Conservation (phyloP, 2,329 filamentous ascomycete genomes). For the Microdochium nivale region DNA sequence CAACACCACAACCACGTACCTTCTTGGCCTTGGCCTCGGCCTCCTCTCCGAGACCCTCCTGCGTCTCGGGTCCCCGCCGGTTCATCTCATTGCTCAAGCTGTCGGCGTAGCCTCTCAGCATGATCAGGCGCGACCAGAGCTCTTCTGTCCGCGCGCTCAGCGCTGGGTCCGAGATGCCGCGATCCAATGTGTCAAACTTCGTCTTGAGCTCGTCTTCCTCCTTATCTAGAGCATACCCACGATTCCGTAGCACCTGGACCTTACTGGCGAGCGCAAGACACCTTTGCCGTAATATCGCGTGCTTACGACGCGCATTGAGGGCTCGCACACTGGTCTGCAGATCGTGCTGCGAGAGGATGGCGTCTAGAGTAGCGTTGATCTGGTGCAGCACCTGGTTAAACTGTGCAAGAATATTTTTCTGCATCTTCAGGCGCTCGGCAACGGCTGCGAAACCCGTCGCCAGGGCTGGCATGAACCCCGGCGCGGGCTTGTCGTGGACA, state of each 20-base stretch:
- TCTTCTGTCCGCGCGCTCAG: slow-evolving; percentile 72
- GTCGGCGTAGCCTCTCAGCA: slow-evolving; percentile 63
- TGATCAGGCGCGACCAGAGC: slow-evolving; percentile 75
- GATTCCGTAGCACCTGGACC: slow-evolving; percentile 71
- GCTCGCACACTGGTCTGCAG: slow-evolving; percentile 67
- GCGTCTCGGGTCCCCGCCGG: slow-evolving; percentile 49
- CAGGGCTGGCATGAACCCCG: slow-evolving; percentile 69
- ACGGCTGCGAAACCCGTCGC: slow-evolving; percentile 66
- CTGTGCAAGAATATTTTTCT: slow-evolving; percentile 59
- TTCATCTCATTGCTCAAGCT: slow-evolving; percentile 67
- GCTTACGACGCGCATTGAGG: slow-evolving; percentile 62
- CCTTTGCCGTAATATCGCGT: slow-evolving; percentile 63
- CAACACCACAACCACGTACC: slow-evolving; percentile 34
- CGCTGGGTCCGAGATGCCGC: slow-evolving; percentile 63
- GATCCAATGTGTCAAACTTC: slow-evolving; percentile 61
- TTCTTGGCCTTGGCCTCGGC: slow-evolving; percentile 66
- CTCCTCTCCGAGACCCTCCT: slow-evolving; percentile 57
- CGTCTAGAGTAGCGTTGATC: slow-evolving; percentile 66
- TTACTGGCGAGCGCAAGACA: slow-evolving; percentile 69
- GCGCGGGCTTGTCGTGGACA: slow-evolving; percentile 67
- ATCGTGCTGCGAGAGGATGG: slow-evolving; percentile 69
- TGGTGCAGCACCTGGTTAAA: slow-evolving; percentile 69
- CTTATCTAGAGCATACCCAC: slow-evolving; percentile 71
- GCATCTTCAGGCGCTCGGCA: slow-evolving; percentile 62
- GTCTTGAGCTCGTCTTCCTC: slow-evolving; percentile 72